Evolutionary conservation across 2,329 filamentous ascomycete species (phyloP).

Genomic region (Cordyceps cateniannulata): DNA sequence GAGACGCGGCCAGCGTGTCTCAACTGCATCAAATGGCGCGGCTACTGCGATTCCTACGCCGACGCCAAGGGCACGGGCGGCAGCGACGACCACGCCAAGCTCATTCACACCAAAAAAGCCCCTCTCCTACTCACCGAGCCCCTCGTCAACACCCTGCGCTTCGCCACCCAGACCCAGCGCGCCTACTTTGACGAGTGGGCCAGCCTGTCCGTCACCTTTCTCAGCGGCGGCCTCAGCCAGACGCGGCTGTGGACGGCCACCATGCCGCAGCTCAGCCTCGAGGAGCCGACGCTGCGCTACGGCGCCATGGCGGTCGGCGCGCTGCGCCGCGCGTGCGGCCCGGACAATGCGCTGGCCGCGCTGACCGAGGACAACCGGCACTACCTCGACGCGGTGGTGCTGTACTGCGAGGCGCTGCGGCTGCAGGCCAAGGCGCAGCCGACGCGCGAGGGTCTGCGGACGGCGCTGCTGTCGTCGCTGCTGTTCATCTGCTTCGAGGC

Average conservation of each 20-base stretch:
- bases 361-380: slow-evolving; percentile 27
- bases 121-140: slow-evolving; percentile 27
- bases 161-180: slow-evolving; percentile 27
- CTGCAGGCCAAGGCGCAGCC: slow-evolving; percentile 31
- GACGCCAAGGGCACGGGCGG: slow-evolving; percentile 17
- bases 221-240: slow-evolving; percentile 28
- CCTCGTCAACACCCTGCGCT: slow-evolving; percentile 27
- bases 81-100: slow-evolving; percentile 19
- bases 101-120: slow-evolving; percentile 26
- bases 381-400: slow-evolving; percentile 33
- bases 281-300: slow-evolving; percentile 31
- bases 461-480: slow-evolving; percentile 32
- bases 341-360: slow-evolving; percentile 17
- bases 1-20: slow-evolving; percentile 34
- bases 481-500: slow-evolving; percentile 37
- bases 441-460: slow-evolving; percentile 30
- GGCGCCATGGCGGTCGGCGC: slow-evolving; percentile 36
- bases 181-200: slow-evolving; percentile 34
- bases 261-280: slow-evolving; percentile 33
- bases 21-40: slow-evolving; percentile 35
- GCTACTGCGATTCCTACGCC: slow-evolving; percentile 31
- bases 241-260: slow-evolving; percentile 33
- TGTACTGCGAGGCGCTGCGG: slow-evolving; percentile 36
- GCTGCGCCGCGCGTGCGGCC: slow-evolving; percentile 27
- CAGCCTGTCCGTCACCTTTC: slow-evolving; percentile 27